These are phyloP conservation scores for Amesomyces nigricolor DNA, from an alignment of 2,329 filamentous ascomycete genomes.

Conservation along the genomic window DNA sequence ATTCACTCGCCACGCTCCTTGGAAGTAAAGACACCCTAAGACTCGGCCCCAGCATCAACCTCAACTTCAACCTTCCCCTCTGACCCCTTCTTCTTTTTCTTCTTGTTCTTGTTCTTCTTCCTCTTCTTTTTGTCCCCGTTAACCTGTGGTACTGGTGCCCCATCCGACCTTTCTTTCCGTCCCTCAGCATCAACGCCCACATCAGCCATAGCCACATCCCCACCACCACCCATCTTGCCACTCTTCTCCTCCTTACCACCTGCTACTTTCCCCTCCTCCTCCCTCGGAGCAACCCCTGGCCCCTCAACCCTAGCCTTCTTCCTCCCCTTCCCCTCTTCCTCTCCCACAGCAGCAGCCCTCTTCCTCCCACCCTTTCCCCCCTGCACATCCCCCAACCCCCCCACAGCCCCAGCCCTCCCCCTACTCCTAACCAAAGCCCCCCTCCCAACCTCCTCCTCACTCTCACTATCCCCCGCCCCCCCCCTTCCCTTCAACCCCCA, in stretches of 20 bases:
- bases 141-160: not conserved
- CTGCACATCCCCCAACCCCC: not conserved
- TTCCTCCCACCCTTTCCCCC: not conserved
- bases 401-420: constrained; percentile 9
- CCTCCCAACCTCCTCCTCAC: constrained; percentile 31
- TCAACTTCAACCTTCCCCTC: constrained; percentile 4
- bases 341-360: constrained; percentile 21
- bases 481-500: constrained; percentile 7
- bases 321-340: constrained; percentile 8
- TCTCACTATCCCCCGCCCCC: constrained; percentile 25
- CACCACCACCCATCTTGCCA: not conserved
- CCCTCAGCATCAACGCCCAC: not conserved
- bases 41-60: not conserved
- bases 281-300: not conserved
- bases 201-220: constrained; percentile 6
- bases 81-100: constrained; percentile 18
- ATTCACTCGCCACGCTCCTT: not conserved
- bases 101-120: constrained; percentile 20
- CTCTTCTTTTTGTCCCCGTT: constrained; percentile 4
- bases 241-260: not conserved
- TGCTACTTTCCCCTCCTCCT: not conserved
- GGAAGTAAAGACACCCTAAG: not conserved
- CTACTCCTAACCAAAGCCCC: constrained; percentile 27
- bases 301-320: constrained; percentile 4
- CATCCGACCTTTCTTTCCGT: not conserved